phyloP scores from a whole-genome alignment of 1,284 basidiomycete species.

The Cutaneotrichosporon mucoides region DNA sequence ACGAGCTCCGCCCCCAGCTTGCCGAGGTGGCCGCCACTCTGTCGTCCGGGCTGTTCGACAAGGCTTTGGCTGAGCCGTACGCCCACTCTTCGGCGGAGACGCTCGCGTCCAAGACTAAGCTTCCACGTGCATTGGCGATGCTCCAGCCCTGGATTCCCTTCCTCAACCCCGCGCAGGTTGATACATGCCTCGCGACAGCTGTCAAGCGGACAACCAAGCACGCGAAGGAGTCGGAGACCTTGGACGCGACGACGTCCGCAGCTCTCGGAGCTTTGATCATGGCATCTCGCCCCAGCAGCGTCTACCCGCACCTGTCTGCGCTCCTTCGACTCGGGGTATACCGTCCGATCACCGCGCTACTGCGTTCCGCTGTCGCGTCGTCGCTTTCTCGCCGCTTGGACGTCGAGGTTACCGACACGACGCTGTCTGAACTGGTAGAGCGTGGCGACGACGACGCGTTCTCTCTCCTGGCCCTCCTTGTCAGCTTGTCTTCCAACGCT shows the following conservation, averaged over 20 bases:
- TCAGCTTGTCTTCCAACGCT: conserved; percentile 8
- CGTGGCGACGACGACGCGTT: conserved; percentile 14
- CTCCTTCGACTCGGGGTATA: conserved; percentile 12
- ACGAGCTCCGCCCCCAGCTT: conserved; percentile 6
- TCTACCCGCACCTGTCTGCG: conserved; percentile 7
- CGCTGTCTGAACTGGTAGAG: conserved; percentile 14
- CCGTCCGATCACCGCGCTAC: conserved; percentile 6
- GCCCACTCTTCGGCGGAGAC: conserved; percentile 20
- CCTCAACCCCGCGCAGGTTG: conserved; percentile 20
- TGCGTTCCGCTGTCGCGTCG: neutral
- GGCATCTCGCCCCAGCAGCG: neutral
- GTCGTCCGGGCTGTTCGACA: conserved; percentile 12
- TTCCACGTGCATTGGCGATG: neutral
- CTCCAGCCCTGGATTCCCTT: conserved; percentile 34
- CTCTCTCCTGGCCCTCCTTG: conserved; percentile 19
- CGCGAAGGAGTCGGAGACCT: conserved; percentile 2
- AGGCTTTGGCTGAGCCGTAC: conserved; percentile 25
- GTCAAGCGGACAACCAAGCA: conserved; percentile 4
- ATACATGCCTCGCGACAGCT: conserved; percentile 10
- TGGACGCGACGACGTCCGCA: neutral
- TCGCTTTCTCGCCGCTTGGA: conserved; percentile 12
- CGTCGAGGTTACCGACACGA: conserved; percentile 14
- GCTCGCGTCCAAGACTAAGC: conserved; percentile 20
- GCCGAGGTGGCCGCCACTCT: conserved; percentile 1
- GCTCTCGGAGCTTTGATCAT: conserved; percentile 10